Conservation (phyloP, 441 rosid genomes). For the Syzygium malaccense region DNA sequence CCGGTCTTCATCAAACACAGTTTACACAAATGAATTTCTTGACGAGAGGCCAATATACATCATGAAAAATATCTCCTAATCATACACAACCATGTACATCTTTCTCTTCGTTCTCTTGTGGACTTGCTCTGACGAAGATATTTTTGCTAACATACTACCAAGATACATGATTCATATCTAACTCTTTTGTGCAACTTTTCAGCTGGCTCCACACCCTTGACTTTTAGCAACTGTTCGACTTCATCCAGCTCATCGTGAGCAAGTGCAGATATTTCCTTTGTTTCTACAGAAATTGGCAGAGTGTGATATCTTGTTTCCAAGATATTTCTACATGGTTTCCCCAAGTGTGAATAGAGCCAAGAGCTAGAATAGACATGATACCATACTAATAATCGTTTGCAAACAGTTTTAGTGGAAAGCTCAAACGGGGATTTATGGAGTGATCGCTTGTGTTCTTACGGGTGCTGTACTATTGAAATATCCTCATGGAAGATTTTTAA, state of each 20-base stretch:
- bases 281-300: neutral
- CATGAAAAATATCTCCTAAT: neutral
- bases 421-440: neutral
- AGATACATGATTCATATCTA: neutral
- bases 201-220: neutral
- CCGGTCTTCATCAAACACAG: neutral
- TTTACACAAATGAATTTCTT: neutral
- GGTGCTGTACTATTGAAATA: neutral
- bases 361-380: neutral
- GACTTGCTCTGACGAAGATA: neutral
- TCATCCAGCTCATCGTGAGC: neutral
- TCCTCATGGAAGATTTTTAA: neutral
- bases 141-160: neutral
- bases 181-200: neutral
- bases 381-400: neutral
- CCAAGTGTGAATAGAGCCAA: neutral
- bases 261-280: neutral
- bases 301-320: neutral
- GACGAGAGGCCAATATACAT: neutral
- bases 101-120: neutral
- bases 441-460: neutral
- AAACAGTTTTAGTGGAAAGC: neutral
- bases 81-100: rapidly evolving
- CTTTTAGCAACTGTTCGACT: neutral
- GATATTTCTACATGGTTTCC: neutral